Evolutionary conservation across 371 early-diverging fungal species (phyloP).

Genomic region (Circinella minor): DNA sequence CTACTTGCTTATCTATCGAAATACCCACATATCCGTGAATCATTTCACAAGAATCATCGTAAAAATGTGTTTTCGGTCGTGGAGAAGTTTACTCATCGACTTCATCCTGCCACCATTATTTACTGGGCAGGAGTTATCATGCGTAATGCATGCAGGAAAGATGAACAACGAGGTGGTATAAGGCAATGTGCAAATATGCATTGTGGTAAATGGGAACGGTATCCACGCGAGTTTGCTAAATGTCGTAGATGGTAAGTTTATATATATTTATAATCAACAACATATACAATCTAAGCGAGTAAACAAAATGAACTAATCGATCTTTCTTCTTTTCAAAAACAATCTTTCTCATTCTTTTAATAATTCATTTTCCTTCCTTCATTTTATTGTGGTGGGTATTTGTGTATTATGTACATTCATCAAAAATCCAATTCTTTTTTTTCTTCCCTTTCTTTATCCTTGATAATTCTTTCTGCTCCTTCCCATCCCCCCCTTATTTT

Average conservation of each 20-base stretch:
- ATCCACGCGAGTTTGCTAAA: slow-evolving; percentile 76
- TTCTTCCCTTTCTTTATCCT: background rate
- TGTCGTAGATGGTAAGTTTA: slow-evolving; percentile 67
- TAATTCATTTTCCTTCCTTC: background rate
- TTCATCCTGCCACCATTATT: slow-evolving; percentile 67
- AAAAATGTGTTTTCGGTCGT: slow-evolving; percentile 74
- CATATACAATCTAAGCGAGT: too few relatives aligned
- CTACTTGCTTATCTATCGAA: slow-evolving; percentile 85
- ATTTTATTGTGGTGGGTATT: too few relatives aligned
- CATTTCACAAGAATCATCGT: slow-evolving; percentile 61
- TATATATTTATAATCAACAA: background rate
- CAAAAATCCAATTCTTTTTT: background rate
- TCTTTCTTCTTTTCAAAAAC: background rate
- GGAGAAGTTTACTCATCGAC: slow-evolving; percentile 69
- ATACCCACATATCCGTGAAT: slow-evolving; percentile 70
- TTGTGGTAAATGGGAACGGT: slow-evolving; percentile 76
- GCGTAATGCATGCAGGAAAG: slow-evolving; percentile 80
- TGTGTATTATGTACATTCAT: too few relatives aligned
- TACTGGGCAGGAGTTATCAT: slow-evolving; percentile 81
- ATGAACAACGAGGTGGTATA: slow-evolving; percentile 69
- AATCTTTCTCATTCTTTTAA: background rate
- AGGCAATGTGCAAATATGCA: slow-evolving; percentile 76
- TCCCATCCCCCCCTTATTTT: background rate
- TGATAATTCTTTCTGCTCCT: background rate
- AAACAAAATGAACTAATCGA: too few relatives aligned